These are phyloP conservation scores for Exutisphaerella laricina DNA, from an alignment of 2,329 filamentous ascomycete species.

Conservation along the genomic window DNA sequence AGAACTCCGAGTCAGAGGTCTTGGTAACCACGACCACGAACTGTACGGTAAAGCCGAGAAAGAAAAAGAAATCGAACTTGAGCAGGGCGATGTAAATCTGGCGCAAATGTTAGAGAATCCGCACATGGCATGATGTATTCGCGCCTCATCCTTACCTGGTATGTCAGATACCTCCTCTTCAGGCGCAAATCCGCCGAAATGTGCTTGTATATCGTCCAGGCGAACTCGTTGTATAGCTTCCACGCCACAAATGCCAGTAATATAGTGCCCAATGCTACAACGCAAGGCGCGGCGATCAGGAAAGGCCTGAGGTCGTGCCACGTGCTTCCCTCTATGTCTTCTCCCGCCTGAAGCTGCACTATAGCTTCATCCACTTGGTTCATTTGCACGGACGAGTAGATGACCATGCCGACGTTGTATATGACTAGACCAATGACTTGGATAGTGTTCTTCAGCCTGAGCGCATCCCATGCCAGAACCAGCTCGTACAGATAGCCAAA, in stretches of 20 bases:
- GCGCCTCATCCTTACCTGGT: conserved; percentile 89
- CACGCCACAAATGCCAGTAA: conserved; percentile 73
- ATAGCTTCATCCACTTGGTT: conserved; percentile 81
- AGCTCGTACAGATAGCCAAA: conserved; percentile 94
- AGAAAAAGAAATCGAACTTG: conserved; percentile 99
- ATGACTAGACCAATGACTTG: conserved; percentile 93
- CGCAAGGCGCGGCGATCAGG: conserved; percentile 75
- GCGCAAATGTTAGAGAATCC: conserved; percentile 15
- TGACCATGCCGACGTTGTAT: conserved; percentile 83
- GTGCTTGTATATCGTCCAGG: conserved; percentile 99
- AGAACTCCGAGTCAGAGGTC: conserved; percentile 67
- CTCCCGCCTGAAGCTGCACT: conserved; percentile 41
- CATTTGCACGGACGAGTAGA: conserved; percentile 90
- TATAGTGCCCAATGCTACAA: conserved; percentile 71
- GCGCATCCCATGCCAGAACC: conserved; percentile 83
- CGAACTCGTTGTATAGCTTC: conserved; percentile 98
- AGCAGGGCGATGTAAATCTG: conserved; percentile 96
- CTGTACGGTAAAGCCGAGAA: conserved; percentile 96
- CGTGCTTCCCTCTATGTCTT: conserved; percentile 47
- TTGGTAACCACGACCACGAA: conserved; percentile 87
- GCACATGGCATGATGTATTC: too few relatives aligned
- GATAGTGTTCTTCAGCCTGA: conserved; percentile 95
- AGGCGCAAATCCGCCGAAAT: conserved; percentile 95
- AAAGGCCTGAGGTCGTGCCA: conserved; percentile 69
- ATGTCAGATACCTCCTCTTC: conserved; percentile 93